phyloP scores from a whole-genome alignment of 225 moss, liverwort and hornwort species.

The Thuidium tamariscinum region DNA sequence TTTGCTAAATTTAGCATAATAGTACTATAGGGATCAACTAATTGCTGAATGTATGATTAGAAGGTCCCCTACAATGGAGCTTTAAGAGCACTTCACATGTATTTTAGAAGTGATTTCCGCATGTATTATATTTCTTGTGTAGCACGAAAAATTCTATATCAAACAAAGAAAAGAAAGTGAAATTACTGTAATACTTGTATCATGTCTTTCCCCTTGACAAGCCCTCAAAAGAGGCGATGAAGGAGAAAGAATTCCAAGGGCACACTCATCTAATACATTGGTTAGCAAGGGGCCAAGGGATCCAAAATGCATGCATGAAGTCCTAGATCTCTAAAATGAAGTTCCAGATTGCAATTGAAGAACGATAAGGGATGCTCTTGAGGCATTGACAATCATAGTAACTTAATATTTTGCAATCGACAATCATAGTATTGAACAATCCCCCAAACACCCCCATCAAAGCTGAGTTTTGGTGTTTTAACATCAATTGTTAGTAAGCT shows the following conservation, averaged over 20 bases:
- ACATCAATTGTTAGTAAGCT: too few species aligned
- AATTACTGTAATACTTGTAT: background rate
- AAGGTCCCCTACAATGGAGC: rapidly evolving
- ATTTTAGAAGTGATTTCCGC: background rate
- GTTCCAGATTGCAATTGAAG: background rate
- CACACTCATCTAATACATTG: rapidly evolving
- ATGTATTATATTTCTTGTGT: background rate
- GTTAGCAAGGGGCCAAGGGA: background rate
- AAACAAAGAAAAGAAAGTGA: rapidly evolving
- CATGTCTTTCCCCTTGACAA: background rate
- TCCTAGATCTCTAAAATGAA: background rate
- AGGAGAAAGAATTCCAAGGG: background rate
- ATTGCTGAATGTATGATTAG: rapidly evolving
- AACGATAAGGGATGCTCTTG: background rate
- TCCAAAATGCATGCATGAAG: background rate
- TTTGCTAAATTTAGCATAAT: too few species aligned
- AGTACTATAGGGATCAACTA: too few species aligned
- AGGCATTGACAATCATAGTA: too few species aligned
- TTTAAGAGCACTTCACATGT: rapidly evolving
- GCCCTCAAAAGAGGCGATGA: background rate
- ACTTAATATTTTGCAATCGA: too few species aligned
- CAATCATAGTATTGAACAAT: too few species aligned
- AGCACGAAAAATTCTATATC: background rate
- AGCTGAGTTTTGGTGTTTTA: too few species aligned
- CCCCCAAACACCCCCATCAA: too few species aligned